phyloP scores from a whole-genome alignment of 2,329 filamentous ascomycete genomes.

The Chalara sp. region DNA sequence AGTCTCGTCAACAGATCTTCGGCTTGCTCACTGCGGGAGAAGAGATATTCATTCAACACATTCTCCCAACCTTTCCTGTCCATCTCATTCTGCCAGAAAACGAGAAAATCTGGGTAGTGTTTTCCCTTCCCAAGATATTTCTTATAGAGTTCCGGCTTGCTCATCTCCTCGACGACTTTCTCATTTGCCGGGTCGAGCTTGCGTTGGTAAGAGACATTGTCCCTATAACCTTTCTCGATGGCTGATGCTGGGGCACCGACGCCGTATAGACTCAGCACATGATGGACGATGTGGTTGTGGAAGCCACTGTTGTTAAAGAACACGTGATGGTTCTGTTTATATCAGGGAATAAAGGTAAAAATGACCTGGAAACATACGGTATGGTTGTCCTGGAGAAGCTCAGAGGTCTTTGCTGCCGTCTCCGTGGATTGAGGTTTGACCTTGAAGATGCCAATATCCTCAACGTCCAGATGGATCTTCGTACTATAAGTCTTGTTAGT shows the following conservation, averaged over 20 bases:
- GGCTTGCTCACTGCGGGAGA: constrained; percentile 56
- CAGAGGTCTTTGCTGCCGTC: constrained; percentile 54
- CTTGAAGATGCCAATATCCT: constrained; percentile 44
- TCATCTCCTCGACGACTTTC: constrained; percentile 40
- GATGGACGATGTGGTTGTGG: constrained; percentile 80
- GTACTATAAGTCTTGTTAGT: constrained; percentile 8
- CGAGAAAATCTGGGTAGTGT: constrained; percentile 67
- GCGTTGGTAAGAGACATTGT: constrained; percentile 62
- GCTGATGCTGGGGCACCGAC: constrained; percentile 57
- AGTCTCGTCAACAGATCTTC: constrained; percentile 64
- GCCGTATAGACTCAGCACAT: constrained; percentile 69
- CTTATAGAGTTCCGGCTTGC: constrained; percentile 42
- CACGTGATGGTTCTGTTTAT: constrained; percentile 56
- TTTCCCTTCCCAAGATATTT: constrained; percentile 54
- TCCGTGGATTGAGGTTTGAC: constrained; percentile 44
- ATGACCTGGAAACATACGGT: constrained; percentile 33
- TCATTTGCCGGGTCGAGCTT: constrained; percentile 40
- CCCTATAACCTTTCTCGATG: constrained; percentile 58
- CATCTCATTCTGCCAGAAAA: constrained; percentile 72
- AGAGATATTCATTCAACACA: constrained; percentile 61
- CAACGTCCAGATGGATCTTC: constrained; percentile 39
- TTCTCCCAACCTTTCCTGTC: constrained; percentile 53
- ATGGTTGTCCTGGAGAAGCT: constrained; percentile 71
- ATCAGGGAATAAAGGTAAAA: not conserved
- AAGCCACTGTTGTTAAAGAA: constrained; percentile 72